phyloP scores from a whole-genome alignment of 2,329 filamentous ascomycete species.

The Lithohypha guttulata region DNA sequence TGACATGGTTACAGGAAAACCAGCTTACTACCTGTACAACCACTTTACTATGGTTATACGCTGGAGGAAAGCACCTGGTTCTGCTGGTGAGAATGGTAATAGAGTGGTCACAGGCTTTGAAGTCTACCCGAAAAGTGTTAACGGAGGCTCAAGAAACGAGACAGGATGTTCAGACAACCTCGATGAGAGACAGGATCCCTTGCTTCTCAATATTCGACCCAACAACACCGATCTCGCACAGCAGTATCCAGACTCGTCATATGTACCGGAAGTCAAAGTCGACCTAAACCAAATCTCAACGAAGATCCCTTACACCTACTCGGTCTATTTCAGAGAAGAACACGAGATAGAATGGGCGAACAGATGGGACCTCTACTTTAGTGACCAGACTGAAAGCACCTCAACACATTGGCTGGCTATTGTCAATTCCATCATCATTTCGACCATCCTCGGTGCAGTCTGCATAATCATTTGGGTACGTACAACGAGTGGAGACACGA shows the following conservation, averaged over 20 bases:
- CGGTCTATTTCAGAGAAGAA: conserved; percentile 80
- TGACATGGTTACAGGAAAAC: conserved; percentile 47
- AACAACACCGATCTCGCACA: conserved; percentile 44
- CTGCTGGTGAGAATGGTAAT: conserved; percentile 56
- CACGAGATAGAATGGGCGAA: conserved; percentile 69
- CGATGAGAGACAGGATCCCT: conserved; percentile 49
- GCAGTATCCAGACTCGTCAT: conserved; percentile 49
- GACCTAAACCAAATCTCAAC: conserved; percentile 53
- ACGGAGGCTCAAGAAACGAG: conserved; percentile 48
- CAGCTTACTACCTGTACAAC: conserved; percentile 70
- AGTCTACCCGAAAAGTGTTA: conserved; percentile 77
- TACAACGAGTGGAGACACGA: conserved; percentile 69
- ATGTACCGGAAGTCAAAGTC: conserved; percentile 47
- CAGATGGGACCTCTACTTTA: conserved; percentile 83
- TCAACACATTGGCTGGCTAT: conserved; percentile 84
- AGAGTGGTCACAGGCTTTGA: conserved; percentile 83
- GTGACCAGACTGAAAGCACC: conserved; percentile 70
- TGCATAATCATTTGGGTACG: conserved; percentile 71
- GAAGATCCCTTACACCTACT: conserved; percentile 75
- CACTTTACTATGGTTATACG: conserved; percentile 78
- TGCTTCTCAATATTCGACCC: conserved; percentile 58
- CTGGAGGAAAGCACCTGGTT: conserved; percentile 60
- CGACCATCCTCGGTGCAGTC: conserved; percentile 63
- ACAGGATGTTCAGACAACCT: conserved; percentile 59
- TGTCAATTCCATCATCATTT: conserved; percentile 75